Percentiles rank a stretch among this genome's conserved stretches.
phyloP scores from a whole-genome alignment of 2,329 filamentous ascomycete genomes.

The Fusarium lateritium region DNA sequence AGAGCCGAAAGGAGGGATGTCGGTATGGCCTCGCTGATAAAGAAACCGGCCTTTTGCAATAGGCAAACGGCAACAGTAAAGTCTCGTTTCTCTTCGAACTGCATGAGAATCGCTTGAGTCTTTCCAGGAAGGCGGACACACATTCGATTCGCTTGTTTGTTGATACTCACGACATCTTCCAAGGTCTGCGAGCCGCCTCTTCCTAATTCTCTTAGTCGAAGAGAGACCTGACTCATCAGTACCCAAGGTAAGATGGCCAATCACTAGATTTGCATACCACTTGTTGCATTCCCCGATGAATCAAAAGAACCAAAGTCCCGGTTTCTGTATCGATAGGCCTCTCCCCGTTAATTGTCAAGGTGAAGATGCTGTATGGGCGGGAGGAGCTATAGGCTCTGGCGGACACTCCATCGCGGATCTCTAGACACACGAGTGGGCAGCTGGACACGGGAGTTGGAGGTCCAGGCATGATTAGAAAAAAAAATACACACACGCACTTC shows the following conservation, averaged over 20 bases:
- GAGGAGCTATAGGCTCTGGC: conserved; percentile 43
- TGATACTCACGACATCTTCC: conserved; percentile 42
- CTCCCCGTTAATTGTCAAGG: conserved; percentile 51
- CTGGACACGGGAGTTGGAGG: conserved; percentile 51
- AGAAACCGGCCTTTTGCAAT: conserved; percentile 52
- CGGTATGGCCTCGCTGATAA: conserved; percentile 38
- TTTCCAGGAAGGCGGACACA: conserved; percentile 47
- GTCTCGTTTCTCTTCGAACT: conserved; percentile 53
- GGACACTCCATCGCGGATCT: conserved; percentile 47
- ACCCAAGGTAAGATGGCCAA: background rate
- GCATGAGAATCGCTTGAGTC: conserved; percentile 45
- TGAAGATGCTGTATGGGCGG: conserved; percentile 42
- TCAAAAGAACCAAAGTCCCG: conserved; percentile 47
- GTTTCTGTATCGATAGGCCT: conserved; percentile 22
- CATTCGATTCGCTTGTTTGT: conserved; percentile 42
- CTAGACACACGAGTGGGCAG: conserved; percentile 51
- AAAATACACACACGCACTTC: background rate
- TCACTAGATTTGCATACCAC: conserved; percentile 43
- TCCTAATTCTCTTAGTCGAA: conserved; percentile 50
- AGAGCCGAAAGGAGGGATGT: background rate
- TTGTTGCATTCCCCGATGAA: conserved; percentile 43
- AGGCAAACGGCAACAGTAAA: conserved; percentile 53
- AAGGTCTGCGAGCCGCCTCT: conserved; percentile 15
- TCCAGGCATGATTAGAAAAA: conserved; percentile 42
- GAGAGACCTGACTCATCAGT: conserved; percentile 47